Conservation (phyloP, 2,329 filamentous ascomycete genomes). For the Fusarium humuli region DNA sequence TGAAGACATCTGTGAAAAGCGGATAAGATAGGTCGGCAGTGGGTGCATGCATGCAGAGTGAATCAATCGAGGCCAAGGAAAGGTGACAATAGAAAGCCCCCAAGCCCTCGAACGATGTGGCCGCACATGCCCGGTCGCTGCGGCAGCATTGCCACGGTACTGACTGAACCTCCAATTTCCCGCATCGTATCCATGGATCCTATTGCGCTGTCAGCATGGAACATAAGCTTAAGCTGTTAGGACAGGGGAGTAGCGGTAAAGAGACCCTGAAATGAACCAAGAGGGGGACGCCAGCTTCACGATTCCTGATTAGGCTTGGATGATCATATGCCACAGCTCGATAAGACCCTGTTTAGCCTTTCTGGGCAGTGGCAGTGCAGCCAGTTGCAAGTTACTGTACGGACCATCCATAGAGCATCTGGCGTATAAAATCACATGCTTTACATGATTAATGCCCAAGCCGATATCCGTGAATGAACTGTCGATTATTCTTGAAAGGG, state of each 20-base stretch:
- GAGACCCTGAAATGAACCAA: conserved; percentile 16
- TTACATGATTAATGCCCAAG: background rate
- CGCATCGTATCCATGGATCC: background rate
- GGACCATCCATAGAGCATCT: background rate
- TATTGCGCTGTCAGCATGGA: conserved; percentile 8
- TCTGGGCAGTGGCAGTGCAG: conserved; percentile 33
- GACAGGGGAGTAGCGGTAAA: conserved; percentile 38
- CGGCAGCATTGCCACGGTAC: conserved; percentile 15
- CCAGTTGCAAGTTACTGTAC: background rate
- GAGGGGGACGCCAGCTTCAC: conserved; percentile 9
- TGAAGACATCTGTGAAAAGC: conserved; percentile 28
- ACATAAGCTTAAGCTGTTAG: conserved; percentile 13
- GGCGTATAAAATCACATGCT: conserved; percentile 27
- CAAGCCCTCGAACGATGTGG: conserved; percentile 11
- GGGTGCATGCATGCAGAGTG: background rate
- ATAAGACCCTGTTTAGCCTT: conserved; percentile 11
- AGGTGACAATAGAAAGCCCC: background rate
- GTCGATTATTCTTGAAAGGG: background rate
- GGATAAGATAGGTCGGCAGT: conserved; percentile 17
- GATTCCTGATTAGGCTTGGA: conserved; percentile 31
- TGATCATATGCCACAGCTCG: background rate
- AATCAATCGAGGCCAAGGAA: conserved; percentile 7
- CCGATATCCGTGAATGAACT: background rate
- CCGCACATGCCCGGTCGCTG: conserved; percentile 14
- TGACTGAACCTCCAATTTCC: background rate